Conservation (phyloP, 2,329 filamentous ascomycete genomes). For the Botryotinia calthae region DNA sequence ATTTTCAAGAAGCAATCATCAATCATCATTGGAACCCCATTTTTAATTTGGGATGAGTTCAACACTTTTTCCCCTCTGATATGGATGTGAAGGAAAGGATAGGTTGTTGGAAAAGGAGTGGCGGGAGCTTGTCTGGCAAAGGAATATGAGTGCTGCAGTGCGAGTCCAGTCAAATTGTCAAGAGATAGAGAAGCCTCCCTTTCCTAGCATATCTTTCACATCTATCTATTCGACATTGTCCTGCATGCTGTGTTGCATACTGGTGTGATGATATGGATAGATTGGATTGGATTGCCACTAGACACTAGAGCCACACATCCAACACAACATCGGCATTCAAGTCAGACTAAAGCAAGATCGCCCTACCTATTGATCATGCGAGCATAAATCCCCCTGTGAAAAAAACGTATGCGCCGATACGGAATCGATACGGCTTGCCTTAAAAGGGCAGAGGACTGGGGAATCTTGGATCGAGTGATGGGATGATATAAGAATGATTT, state of each 20-base stretch:
- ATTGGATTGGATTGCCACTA: neutral
- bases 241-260: neutral
- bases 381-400: slow-evolving; percentile 2
- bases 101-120: neutral
- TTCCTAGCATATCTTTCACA: neutral
- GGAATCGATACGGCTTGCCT: neutral
- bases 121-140: neutral
- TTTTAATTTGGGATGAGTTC: neutral
- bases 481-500: neutral
- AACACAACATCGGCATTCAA: slow-evolving; percentile 8
- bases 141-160: neutral
- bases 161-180: neutral
- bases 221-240: neutral
- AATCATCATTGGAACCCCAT: neutral
- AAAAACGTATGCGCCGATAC: neutral
- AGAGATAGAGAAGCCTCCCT: neutral
- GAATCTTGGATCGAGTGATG: neutral
- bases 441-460: neutral
- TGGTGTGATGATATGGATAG: neutral
- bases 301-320: neutral
- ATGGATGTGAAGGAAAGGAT: neutral
- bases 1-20: neutral
- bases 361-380: slow-evolving; percentile 4
- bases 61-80: neutral
- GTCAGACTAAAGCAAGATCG: slow-evolving; percentile 2